These are phyloP conservation scores for Malassezia brasiliensis DNA, from an alignment of 1,284 basidiomycete genomes.

Conservation along the genomic window DNA sequence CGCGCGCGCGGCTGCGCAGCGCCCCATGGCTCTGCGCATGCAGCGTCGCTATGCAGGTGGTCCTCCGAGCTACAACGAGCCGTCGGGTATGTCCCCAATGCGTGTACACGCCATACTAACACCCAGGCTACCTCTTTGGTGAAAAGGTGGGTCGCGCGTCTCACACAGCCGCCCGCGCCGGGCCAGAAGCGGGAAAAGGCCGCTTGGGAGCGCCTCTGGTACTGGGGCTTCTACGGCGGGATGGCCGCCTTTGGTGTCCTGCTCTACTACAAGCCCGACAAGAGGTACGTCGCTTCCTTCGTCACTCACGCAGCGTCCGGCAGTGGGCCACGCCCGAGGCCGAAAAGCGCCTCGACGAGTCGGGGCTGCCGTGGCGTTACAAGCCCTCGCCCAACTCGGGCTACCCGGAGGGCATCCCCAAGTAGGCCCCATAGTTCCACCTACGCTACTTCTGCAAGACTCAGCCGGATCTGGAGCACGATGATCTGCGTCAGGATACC, in stretches of 20 bases:
- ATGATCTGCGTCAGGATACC: neutral
- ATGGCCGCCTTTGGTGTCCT: slow-evolving; percentile 68
- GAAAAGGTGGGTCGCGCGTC: slow-evolving; percentile 33
- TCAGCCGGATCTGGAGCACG: slow-evolving; percentile 5
- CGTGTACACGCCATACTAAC: neutral
- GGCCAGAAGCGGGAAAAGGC: slow-evolving; percentile 77
- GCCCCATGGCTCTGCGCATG: neutral
- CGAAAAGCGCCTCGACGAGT: slow-evolving; percentile 41
- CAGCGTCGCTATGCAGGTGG: slow-evolving; percentile 15
- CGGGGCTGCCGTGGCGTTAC: slow-evolving; percentile 41
- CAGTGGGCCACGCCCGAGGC: slow-evolving; percentile 44
- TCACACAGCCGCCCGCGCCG: slow-evolving; percentile 50
- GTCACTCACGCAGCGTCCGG: slow-evolving; percentile 28
- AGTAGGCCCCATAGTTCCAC: neutral
- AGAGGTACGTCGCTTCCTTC: slow-evolving; percentile 58
- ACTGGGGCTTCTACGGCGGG: slow-evolving; percentile 64
- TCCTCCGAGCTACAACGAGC: slow-evolving; percentile 37
- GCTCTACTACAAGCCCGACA: slow-evolving; percentile 89
- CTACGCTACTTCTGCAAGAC: neutral
- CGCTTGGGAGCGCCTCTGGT: slow-evolving; percentile 58
- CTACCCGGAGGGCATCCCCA: slow-evolving; percentile 21
- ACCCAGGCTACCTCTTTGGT: slow-evolving; percentile 35
- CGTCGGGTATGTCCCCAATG: slow-evolving; percentile 22
- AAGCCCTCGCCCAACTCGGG: slow-evolving; percentile 44
- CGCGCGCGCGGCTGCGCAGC: slow-evolving; percentile 1